Percentiles rank a stretch among this genome's conserved stretches.
phyloP scores from a whole-genome alignment of 345 rosid species.

The Crucihimalaya himalaica region DNA sequence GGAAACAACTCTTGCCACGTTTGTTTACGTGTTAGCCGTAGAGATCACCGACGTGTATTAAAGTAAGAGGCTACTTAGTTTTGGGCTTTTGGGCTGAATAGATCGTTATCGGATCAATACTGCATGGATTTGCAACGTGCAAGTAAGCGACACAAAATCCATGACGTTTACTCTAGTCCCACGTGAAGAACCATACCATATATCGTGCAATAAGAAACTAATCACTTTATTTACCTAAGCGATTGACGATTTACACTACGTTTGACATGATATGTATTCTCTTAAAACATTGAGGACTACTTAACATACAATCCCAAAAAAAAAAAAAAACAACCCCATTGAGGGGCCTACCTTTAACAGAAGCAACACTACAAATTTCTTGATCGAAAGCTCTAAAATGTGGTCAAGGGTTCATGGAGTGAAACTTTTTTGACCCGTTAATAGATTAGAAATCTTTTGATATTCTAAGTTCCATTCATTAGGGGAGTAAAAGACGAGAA shows the following conservation, averaged over 20 bases:
- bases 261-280: not conserved
- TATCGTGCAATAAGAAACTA: not conserved
- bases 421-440: too few species aligned
- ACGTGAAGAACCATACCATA: not conserved
- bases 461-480: too few species aligned
- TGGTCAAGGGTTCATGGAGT: not conserved
- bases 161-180: not conserved
- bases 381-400: not conserved
- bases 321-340: not conserved
- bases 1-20: slow-evolving; percentile 35
- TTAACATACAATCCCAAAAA: not conserved
- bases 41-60: not conserved
- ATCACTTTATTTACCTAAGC: not conserved
- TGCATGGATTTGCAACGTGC: not conserved
- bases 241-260: not conserved
- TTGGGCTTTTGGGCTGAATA: slow-evolving; percentile 10
- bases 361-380: not conserved
- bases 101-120: not conserved
- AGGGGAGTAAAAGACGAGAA: too few species aligned
- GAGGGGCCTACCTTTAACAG: not conserved
- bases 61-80: not conserved
- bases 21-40: slow-evolving; percentile 1
- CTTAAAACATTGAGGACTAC: not conserved
- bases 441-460: too few species aligned
- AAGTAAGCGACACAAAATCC: not conserved